Base-by-base conservation (phyloP, 1,284 basidiomycete species). In the Thecaphora thlaspeos region DNA sequence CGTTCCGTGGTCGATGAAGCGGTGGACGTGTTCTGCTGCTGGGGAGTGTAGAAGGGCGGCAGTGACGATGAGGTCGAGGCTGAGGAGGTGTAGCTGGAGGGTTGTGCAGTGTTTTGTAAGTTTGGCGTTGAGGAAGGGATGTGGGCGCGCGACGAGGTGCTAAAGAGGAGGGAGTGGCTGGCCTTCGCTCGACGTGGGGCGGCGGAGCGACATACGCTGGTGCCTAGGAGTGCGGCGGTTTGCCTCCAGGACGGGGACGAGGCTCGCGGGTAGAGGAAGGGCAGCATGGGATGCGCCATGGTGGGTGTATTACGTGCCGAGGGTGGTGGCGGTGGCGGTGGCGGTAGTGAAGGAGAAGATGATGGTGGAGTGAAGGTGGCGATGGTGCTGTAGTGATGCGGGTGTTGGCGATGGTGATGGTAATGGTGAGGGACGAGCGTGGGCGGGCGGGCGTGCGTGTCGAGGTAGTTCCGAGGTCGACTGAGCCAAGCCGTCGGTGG, bases 201-300 rank as follows among this genome's bases (percentile, higher is more conserved):
- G 14, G 14, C 10, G 19, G 21, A 26, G 42, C 12, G 19, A 18
- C 21, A n/a, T 18, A 43, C 41, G 41, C 19, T 23, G n/a, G n/a
- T n/a, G 24, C 41, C 22, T 24, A 26, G 4, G 10, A 40, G 2
- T 11, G 43, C 43, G 23, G 43, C 22, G 26, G 28, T 28, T 14
- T 34, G 32, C 3, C 32, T 8, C 32, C 5, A 34, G 3, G 21
- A 9, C 3, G 42, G 28, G 42, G 43, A 44, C 17, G 46, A 45
- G 5, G 44, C 52, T 9, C 48, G 41, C 2, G 61, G 61, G 26
- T 58, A 63, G 15, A 63, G 44, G 37, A 63, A 58, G 3, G 61
- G 51, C 7, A 63, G 43, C 48, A 52, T n/a, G 55, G 44, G 22
- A 49, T 46, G 34, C 46, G 46, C 18, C 51, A 49, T n/a, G 47